Percentiles rank a stretch among this genome's conserved stretches.
Conservation (phyloP, 345 rosid genomes). For the Ricinus communis region DNA sequence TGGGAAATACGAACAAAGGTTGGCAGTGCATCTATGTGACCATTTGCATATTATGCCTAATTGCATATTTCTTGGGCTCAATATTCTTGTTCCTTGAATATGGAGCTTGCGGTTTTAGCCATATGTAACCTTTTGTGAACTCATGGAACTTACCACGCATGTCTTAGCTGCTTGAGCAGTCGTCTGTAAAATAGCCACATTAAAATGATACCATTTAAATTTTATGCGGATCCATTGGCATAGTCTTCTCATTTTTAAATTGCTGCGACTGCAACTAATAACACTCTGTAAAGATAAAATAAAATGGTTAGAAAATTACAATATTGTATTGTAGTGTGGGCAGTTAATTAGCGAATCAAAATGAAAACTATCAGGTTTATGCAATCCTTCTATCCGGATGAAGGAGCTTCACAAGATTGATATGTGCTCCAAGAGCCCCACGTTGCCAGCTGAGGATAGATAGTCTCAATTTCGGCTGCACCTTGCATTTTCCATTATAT, state of each 20-base stretch:
- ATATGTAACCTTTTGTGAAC: no score
- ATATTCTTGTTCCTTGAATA: neutral
- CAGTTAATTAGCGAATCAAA: neutral
- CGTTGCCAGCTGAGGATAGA: slow-evolving; percentile 53
- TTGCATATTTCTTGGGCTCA: neutral
- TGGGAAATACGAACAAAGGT: neutral
- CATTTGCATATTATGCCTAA: no score
- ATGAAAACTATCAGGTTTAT: slow-evolving; percentile 52
- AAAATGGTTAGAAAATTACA: neutral
- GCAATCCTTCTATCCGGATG: slow-evolving; percentile 59
- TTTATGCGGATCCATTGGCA: neutral
- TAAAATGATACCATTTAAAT: neutral
- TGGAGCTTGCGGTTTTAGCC: neutral
- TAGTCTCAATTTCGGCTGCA: neutral
- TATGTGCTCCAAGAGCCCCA: slow-evolving; percentile 80
- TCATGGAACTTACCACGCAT: no score
- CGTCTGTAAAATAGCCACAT: neutral
- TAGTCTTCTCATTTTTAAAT: neutral
- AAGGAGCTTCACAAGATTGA: slow-evolving; percentile 61
- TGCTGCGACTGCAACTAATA: neutral
- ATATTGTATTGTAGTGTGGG: neutral
- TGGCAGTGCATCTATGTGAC: neutral
- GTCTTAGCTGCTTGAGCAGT: neutral
- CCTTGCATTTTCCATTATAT: neutral
- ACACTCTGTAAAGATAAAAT: neutral